Evolutionary conservation across 805 yeast genomes (phyloP), one percentile per base, ranked within the genome.

Genomic region (Wickerhamiella cacticola): DNA sequence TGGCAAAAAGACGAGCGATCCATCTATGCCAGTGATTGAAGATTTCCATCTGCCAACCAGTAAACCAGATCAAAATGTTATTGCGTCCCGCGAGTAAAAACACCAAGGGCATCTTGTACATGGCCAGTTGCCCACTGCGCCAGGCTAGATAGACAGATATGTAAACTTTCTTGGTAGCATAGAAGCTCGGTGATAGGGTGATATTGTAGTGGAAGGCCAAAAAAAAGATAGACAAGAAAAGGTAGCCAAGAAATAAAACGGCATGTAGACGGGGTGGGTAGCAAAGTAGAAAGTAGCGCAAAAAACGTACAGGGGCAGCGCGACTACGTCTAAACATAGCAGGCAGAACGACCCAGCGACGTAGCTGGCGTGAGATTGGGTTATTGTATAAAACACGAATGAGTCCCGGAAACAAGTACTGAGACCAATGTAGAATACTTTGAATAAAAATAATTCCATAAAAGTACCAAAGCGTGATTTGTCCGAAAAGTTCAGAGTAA

Each of bases 31-130:
- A 74, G 39, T 68, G 63, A 50, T 74, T 65, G 63, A 80, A 80
- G 2, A 77, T 67, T 6, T 76, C 60, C 53, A 71, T 76, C 0
- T 74, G 59, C 63, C 79, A 67, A 1, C 83, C 82, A 1, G 82
- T 70, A 9, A 78, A 50, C 57, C 65, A 67, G 51, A 72, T 71
- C 57, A 80, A 65, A 33, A 81, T 74, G 58, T 79, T 81, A 57
- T 80, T 80, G 56, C 86, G 69, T 25, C 80, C 79, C 10, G 82
- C 82, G 61, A 80, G 79, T 48, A 81, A 63, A 51, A 75, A 72
- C 15, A 78, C 59, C 5, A 72, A 59, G 0, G 92, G 89, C 49
- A 79, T 19, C 34, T 47, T 50, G 26, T 41, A 41, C 25, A 53
- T 44, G 1, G 55, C 47, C n/a, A 60, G 18, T 31, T 16, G 40